Evolutionary conservation across 83 land plant genomes (phyloP), one percentile per base, ranked within the genome.

Genomic region (Larix sibirica): DNA sequence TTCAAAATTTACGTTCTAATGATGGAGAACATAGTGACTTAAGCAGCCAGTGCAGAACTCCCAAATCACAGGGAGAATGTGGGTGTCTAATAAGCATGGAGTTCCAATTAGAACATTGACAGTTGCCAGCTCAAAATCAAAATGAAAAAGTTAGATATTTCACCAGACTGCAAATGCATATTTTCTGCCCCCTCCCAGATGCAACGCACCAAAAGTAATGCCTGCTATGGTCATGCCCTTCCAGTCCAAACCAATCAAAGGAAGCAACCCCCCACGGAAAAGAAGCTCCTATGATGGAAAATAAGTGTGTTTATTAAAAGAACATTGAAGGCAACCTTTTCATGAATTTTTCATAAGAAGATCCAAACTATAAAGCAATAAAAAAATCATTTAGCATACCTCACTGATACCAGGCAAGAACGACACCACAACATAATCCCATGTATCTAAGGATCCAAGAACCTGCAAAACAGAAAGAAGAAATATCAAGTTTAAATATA

Each of bases 221-320:
- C 92, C 98, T 66, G 85, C 78, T 23, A 80, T 81, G 17, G 86
- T n/a, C 75, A 89, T 87, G 70, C 95, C 91, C 77, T 83, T 87
- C 94, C 89, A 93, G 50, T 92, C 85, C 59, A 83, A 75, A 21
- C 98, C 99, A 80, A 94, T 77, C 40, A 97, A 86, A 36, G 99
- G 99, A 33, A 94, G 59, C 80, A 97, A 80, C 9, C 91, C 96
- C 78, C 99, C 99, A 64, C 99, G 96, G 84, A 97, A 97, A 64
- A 97, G 86, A 0, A 95, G 81, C 84, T 97, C 99, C 99, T 97
- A 84, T 4, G 14, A 73, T 8, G 42, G 66, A 38, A 80, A 81
- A 62, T 14, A 62, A 68, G 64, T 69, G 33, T 14, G 13, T 61
- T 16, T 59, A 62, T 42, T 40, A 38, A 66, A 42, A 73, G 47